Base-by-base conservation (phyloP, 2,329 filamentous ascomycete species). In the Rhinocladiella similis region DNA sequence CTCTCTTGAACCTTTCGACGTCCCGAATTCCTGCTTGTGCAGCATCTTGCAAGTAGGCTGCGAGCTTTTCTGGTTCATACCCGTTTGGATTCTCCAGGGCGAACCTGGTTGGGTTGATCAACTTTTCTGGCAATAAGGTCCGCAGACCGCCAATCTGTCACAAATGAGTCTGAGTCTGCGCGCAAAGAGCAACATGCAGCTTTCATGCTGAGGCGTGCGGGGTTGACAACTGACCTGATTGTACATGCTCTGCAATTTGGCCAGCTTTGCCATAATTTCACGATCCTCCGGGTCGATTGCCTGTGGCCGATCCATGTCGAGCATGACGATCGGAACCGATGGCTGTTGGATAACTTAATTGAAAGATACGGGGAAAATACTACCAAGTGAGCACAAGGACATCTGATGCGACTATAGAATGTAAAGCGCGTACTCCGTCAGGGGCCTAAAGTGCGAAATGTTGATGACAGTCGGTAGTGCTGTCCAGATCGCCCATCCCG, bases 71-170 rank as follows among this genome's bases (percentile, higher is more conserved):
- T 1, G 75, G 75, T 1, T 73, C 72, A 29, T 60, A 66, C 9
- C 62, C 62, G 5, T 63, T 57, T 7, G 71, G 71, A 36, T 72
- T 70, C 35, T 72, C 64, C 25, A 75, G 69, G n/a, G 73, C 71
- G 2, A 66, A 63, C 12, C 76, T 54, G 3, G 74, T 74, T 12
- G 73, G 71, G 35, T 76, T 63, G 10, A 77, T 22, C 72, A 72
- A 46, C 39, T 57, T 61, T 18, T 69, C 70, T 3, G 75, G 75
- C 27, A 77, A 64, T 16, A 77, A 65, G 20, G 67, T 69, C 46
- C 75, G 75, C 14, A 78, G 66, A 59, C 72, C 67, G 50, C 75
- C 73, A 49, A 77, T 73, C 74, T 77, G 51, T 13, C 45, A 29
- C 22, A 33, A 54, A 33, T 53, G 60, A 41, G 38, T 13, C 38